Evolutionary conservation across 2,329 filamentous ascomycete species (phyloP), one percentile per base, ranked within the genome.

Genomic region (Furcasterigmium sp.): DNA sequence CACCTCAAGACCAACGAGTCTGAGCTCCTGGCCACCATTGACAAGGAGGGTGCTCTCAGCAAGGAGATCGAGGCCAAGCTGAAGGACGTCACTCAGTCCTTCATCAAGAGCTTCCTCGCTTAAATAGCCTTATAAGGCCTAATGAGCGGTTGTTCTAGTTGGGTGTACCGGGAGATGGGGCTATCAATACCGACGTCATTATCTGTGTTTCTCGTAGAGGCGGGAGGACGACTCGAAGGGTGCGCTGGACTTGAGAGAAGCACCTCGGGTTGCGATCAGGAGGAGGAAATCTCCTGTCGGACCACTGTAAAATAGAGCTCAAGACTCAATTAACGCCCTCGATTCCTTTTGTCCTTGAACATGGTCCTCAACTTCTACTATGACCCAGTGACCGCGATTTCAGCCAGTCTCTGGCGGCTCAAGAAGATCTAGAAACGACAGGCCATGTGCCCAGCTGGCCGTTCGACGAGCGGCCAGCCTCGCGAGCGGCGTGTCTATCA

Each of bases 1-100:
- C 87, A 96, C 80, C 78, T 98, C 64, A 90, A 84, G 80, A 85
- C 80, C 69, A 95, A 91, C 78, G 87, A 96, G 81, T 62, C 80
- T 39, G 90, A 91, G 52, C 72, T 97, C 54, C 73, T 95, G 53
- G 76, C 82, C 60, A 85, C 81, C 60, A 96, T 98, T 57, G 90
- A 95, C 63, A 93, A 91, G 82, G 90, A 97, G 81, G 91, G 91
- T 69, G 80, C 88, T 53, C 72, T 98, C 68, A 93, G 87, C 85
- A 96, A 96, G 83, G 91, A 95, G 30, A 76, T 90, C 39, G 93
- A 94, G 78, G 75, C 71, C 54, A 87, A 81, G 76, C 74, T 94
- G 63, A 87, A 83, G 78, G 85, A 93, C 48, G 74, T 87, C 61
- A 80, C 89, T 60, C 52, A 59, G 58, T 77, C 63, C 70, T 97